Evolutionary conservation across 2,329 filamentous ascomycete genomes (phyloP).

Genomic region (Xylariaceae sp.): DNA sequence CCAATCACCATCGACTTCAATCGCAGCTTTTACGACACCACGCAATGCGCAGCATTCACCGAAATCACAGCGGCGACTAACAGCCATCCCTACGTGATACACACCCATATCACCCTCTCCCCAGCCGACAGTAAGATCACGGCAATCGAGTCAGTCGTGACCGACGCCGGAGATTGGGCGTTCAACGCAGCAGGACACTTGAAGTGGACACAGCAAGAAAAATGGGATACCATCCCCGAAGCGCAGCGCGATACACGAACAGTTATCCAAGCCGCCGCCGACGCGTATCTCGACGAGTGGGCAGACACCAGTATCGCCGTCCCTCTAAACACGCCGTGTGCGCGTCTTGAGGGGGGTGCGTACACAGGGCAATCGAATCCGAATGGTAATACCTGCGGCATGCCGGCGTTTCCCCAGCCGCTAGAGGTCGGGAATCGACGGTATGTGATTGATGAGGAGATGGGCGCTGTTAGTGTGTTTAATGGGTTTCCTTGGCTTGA

Average conservation of each 20-base stretch:
- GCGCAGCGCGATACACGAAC: constrained; percentile 24
- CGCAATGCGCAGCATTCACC: constrained; percentile 38
- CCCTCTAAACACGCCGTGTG: constrained; percentile 29
- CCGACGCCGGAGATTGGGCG: constrained; percentile 30
- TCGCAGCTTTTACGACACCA: constrained; percentile 33
- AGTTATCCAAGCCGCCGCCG: constrained; percentile 29
- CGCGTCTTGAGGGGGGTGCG: constrained; percentile 29
- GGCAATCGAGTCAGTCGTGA: constrained; percentile 27
- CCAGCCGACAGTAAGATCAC: constrained; percentile 21
- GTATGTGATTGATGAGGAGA: constrained; percentile 30
- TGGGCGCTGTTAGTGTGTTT: constrained; percentile 29
- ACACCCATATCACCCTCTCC: constrained; percentile 28
- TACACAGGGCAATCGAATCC: constrained; percentile 22
- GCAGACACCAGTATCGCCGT: constrained; percentile 21
- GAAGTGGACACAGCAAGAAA: constrained; percentile 26
- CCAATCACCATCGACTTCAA: constrained; percentile 33
- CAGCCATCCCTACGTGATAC: constrained; percentile 31
- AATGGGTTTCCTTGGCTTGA: constrained; percentile 30
- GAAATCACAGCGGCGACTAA: constrained; percentile 35
- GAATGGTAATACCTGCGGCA: constrained; percentile 25
- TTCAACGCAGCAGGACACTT: constrained; percentile 30
- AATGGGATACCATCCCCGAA: constrained; percentile 30
- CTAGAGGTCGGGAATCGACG: constrained; percentile 26
- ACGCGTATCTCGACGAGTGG: constrained; percentile 30
- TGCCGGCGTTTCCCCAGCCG: constrained; percentile 27